Evolutionary conservation across 2,329 filamentous ascomycete species (phyloP).

Genomic region (Talaromyces sp.): DNA sequence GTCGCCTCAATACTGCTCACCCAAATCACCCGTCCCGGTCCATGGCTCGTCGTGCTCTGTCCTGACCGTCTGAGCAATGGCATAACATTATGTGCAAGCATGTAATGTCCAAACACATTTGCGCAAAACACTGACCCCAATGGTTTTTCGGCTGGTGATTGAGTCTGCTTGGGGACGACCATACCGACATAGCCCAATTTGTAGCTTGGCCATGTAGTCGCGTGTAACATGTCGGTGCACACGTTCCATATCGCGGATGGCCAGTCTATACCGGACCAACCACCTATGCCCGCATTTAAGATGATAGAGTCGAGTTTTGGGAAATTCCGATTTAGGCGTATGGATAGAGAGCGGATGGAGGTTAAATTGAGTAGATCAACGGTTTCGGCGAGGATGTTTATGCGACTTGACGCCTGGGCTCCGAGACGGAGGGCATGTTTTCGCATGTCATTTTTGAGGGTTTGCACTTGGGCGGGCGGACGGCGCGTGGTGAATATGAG

Average conservation of each 20-base stretch:
- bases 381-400: slow-evolving; percentile 57
- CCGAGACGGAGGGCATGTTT: slow-evolving; percentile 56
- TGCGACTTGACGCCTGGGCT: slow-evolving; percentile 40
- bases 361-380: slow-evolving; percentile 58
- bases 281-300: slow-evolving; percentile 85
- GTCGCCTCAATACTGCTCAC: slow-evolving; percentile 76
- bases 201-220: slow-evolving; percentile 73
- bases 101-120: slow-evolving; percentile 93
- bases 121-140: slow-evolving; percentile 84
- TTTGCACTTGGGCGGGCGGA: slow-evolving; percentile 62
- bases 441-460: slow-evolving; percentile 6
- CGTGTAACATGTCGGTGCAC: slow-evolving; percentile 63
- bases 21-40: slow-evolving; percentile 74
- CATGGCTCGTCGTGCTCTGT: slow-evolving; percentile 24
- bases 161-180: slow-evolving; percentile 55
- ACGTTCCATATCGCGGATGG: slow-evolving; percentile 55
- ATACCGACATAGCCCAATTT: slow-evolving; percentile 64
- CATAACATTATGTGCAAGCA: slow-evolving; percentile 77
- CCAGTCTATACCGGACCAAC: slow-evolving; percentile 80
- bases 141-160: slow-evolving; percentile 51
- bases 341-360: slow-evolving; percentile 55
- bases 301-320: slow-evolving; percentile 76
- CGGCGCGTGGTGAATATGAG: slow-evolving; percentile 85
- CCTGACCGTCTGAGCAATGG: slow-evolving; percentile 63
- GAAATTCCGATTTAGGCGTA: slow-evolving; percentile 51